A percentile compares a stretch with the other conserved stretches of the same genome.
These are phyloP conservation scores for Darksidea phi DNA, from an alignment of 495 filamentous ascomycete species.

Conservation along the genomic window DNA sequence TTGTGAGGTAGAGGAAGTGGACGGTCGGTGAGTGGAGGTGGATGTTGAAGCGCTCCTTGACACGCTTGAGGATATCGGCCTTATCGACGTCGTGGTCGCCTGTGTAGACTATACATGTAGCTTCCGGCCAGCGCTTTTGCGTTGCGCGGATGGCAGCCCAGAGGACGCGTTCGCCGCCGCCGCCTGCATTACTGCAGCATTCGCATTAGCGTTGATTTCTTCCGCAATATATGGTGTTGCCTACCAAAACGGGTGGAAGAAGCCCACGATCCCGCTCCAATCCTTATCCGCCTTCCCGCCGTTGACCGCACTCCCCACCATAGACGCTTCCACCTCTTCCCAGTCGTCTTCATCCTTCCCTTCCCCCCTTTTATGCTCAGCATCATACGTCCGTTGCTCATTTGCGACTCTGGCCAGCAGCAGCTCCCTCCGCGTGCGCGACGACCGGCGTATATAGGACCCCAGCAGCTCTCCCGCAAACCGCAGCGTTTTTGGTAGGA, in stretches of 20 bases:
- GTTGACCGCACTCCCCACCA: constrained; percentile 52
- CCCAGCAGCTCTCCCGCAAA: constrained; percentile 54
- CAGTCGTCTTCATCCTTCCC: constrained; percentile 59
- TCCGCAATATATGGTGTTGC: constrained; percentile 23
- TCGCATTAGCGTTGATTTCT: not conserved
- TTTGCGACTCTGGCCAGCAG: constrained; percentile 58
- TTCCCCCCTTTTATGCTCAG: constrained; percentile 42
- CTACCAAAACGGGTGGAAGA: constrained; percentile 96
- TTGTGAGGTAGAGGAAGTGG: constrained; percentile 84
- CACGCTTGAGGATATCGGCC: constrained; percentile 69
- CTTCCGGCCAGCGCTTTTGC: constrained; percentile 83
- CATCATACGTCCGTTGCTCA: constrained; percentile 57
- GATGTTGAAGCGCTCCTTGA: constrained; percentile 85
- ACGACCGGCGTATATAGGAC: constrained; percentile 65
- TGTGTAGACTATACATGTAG: constrained; percentile 87
- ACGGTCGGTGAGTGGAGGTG: constrained; percentile 78
- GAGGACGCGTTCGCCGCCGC: constrained; percentile 91
- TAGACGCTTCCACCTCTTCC: constrained; percentile 68
- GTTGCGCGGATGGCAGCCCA: constrained; percentile 95
- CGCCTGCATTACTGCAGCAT: constrained; percentile 79
- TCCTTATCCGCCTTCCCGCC: constrained; percentile 55
- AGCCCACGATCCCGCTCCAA: constrained; percentile 84
- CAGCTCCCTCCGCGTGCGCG: constrained; percentile 62
- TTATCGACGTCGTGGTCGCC: constrained; percentile 89
- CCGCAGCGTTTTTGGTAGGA: constrained; percentile 37